Base-by-base conservation (phyloP, 352 stramenopile species). In the Pythium rhizo-oryzae region DNA sequence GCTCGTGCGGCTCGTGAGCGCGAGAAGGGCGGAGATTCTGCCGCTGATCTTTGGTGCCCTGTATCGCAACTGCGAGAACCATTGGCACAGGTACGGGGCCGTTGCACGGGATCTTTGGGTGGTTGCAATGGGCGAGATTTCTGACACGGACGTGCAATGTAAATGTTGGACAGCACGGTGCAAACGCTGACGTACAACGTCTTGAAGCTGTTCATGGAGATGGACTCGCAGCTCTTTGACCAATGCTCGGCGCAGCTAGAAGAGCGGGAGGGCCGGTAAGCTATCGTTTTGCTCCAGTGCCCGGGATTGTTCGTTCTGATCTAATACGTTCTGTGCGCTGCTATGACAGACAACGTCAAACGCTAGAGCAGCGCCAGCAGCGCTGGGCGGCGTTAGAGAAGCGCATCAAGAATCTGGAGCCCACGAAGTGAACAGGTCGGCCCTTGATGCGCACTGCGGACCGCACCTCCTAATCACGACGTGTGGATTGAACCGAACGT, bases 21-120 rank as follows among this genome's bases (percentile, higher is more conserved):
- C 94, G 30, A 88, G 97, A 69, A 82, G 90, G 6, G 74, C 82
- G 30, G 80, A 82, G 30, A 80, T 98, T 5, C 77, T 98, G 8
- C 93, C 93, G 12, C 79, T 96, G 41, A 93, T 98, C 58, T 97
- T 97, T 60, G 69, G 74, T 23, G 57, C 74, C 6, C 70, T 93
- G 15, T 78, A 72, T 37, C 75, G 74, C 37, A 81, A 88, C 59
- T 78, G 77, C n/a, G 84, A 87, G 15, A 83, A 87, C 35, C 93
- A 98, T 67, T 98, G 93, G 93, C 97, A 98, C 81, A 85, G 87
- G 69, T 76, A 47, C 12, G 52, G n/a, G n/a, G n/a, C n/a, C n/a
- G n/a, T n/a, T n/a, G n/a, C n/a, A n/a, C n/a, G n/a, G n/a, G n/a
- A n/a, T n/a, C n/a, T n/a, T n/a, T n/a, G n/a, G n/a, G n/a, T n/a